Evolutionary conservation across 2,329 filamentous ascomycete species (phyloP).

Genomic region (Ascochyta rabiei): DNA sequence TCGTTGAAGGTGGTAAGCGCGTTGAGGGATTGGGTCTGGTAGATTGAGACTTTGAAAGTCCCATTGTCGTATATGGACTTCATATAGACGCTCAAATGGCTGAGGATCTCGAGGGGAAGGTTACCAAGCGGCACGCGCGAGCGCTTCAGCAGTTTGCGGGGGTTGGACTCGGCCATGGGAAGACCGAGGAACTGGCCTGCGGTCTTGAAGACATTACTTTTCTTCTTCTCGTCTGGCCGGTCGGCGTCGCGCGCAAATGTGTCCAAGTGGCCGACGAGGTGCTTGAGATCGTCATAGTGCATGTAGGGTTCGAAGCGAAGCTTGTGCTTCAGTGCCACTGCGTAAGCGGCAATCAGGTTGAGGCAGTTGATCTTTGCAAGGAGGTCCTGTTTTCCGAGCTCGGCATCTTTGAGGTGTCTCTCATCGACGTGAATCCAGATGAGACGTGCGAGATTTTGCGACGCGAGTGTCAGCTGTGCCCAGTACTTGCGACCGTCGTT

Average conservation of each 20-base stretch:
- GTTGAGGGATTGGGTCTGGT: slow-evolving; percentile 66
- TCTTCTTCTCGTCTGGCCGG: slow-evolving; percentile 39
- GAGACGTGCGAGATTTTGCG: slow-evolving; percentile 68
- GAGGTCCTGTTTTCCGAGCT: slow-evolving; percentile 67
- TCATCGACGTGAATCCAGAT: slow-evolving; percentile 82
- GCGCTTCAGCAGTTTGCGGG: slow-evolving; percentile 74
- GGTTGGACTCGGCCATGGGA: slow-evolving; percentile 76
- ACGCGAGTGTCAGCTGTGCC: slow-evolving; percentile 62
- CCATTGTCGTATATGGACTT: slow-evolving; percentile 64
- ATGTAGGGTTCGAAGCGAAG: slow-evolving; percentile 84
- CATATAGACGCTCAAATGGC: slow-evolving; percentile 70
- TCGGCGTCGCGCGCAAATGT: slow-evolving; percentile 69
- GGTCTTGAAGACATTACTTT: slow-evolving; percentile 57
- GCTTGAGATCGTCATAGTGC: slow-evolving; percentile 73
- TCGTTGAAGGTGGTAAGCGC: slow-evolving; percentile 71
- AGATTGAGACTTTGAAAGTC: slow-evolving; percentile 62
- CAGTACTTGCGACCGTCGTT: slow-evolving; percentile 67
- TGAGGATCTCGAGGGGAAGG: slow-evolving; percentile 78
- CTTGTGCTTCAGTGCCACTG: slow-evolving; percentile 79
- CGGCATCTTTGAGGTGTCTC: slow-evolving; percentile 53
- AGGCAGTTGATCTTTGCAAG: slow-evolving; percentile 68
- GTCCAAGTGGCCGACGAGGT: slow-evolving; percentile 72
- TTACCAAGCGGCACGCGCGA: slow-evolving; percentile 75
- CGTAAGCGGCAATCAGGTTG: slow-evolving; percentile 78
- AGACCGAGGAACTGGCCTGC: slow-evolving; percentile 75